A percentile compares a stretch with the other conserved stretches of the same genome.
Evolutionary conservation across 495 filamentous ascomycete genomes (phyloP).

Genomic region (Xylaria bambusicola): DNA sequence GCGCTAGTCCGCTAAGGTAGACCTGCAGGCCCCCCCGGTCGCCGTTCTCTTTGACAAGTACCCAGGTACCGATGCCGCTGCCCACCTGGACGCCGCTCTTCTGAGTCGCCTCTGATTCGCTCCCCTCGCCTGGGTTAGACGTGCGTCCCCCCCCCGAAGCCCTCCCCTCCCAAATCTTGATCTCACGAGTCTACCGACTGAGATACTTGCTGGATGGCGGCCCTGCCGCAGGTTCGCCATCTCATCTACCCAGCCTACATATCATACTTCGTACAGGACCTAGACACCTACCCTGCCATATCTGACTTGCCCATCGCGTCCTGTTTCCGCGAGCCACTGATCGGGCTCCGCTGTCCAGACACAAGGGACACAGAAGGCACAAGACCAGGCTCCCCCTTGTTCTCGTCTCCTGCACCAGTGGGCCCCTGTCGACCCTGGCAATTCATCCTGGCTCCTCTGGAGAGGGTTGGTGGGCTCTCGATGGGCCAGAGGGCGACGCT

Average conservation of each 20-base stretch:
- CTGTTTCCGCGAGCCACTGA: constrained; percentile 14
- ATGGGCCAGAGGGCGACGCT: not conserved
- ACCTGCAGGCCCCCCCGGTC: constrained; percentile 17
- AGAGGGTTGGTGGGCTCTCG: not conserved
- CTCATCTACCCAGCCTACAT: too few relatives aligned
- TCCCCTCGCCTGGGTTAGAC: constrained; percentile 11
- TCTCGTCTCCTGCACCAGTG: constrained; percentile 20
- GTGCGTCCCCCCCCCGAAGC: constrained; percentile 7
- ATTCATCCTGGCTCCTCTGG: constrained; percentile 12
- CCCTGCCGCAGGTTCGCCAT: constrained; percentile 8
- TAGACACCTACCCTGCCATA: constrained; percentile 2
- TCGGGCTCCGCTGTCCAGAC: not conserved
- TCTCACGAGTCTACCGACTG: constrained; percentile 8
- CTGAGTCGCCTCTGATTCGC: constrained; percentile 6
- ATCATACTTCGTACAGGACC: too few relatives aligned
- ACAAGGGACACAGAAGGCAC: not conserved
- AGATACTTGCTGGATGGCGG: too few relatives aligned
- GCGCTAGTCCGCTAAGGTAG: not conserved
- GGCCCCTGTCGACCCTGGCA: constrained; percentile 15
- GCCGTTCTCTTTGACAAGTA: constrained; percentile 19
- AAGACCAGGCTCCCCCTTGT: constrained; percentile 15
- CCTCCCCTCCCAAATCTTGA: constrained; percentile 16
- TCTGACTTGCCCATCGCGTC: constrained; percentile 12
- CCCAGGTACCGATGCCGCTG: constrained; percentile 5
- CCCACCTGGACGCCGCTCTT: constrained; percentile 4